These are phyloP conservation scores for Pseudocercospora pini-densiflorae DNA, from an alignment of 2,329 filamentous ascomycete species.

Conservation along the genomic window DNA sequence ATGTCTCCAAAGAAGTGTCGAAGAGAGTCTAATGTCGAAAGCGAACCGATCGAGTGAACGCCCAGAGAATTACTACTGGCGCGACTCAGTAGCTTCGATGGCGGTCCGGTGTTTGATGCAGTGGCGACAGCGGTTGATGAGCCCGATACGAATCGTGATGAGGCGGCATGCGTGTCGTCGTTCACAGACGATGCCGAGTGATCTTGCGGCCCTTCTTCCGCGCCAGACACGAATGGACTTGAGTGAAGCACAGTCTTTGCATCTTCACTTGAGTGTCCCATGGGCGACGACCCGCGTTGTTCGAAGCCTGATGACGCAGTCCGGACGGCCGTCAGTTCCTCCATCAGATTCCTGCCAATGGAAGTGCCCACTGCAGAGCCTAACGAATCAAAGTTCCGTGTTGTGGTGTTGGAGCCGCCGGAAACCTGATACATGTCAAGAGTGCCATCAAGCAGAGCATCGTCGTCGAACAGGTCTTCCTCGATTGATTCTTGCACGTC, in stretches of 20 bases:
- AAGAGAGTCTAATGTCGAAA: constrained; percentile 32
- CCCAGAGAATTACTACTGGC: constrained; percentile 23
- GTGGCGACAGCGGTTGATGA: constrained; percentile 17
- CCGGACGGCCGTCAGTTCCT: constrained; percentile 38
- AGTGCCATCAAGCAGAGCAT: constrained; percentile 10
- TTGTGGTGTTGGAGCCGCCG: constrained; percentile 12
- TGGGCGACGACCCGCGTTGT: constrained; percentile 1
- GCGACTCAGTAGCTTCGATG: constrained; percentile 3
- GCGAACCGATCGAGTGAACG: constrained; percentile 13
- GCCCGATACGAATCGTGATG: constrained; percentile 13
- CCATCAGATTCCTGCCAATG: constrained; percentile 40
- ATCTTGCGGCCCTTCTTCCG: constrained; percentile 2
- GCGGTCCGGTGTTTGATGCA: constrained; percentile 1
- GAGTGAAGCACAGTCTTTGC: constrained; percentile 12
- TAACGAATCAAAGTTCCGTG: constrained; percentile 31
- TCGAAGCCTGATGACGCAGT: constrained; percentile 10
- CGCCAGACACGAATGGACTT: constrained; percentile 17
- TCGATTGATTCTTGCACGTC: not conserved
- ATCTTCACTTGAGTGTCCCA: constrained; percentile 6
- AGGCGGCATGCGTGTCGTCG: not conserved
- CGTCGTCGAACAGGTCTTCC: constrained; percentile 1
- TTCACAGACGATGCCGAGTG: not conserved
- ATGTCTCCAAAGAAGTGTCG: constrained; percentile 36
- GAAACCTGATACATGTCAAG: constrained; percentile 7
- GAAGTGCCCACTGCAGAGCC: constrained; percentile 26